Conservation (phyloP, 2,329 filamentous ascomycete species). For the Bipolaris victoriae region DNA sequence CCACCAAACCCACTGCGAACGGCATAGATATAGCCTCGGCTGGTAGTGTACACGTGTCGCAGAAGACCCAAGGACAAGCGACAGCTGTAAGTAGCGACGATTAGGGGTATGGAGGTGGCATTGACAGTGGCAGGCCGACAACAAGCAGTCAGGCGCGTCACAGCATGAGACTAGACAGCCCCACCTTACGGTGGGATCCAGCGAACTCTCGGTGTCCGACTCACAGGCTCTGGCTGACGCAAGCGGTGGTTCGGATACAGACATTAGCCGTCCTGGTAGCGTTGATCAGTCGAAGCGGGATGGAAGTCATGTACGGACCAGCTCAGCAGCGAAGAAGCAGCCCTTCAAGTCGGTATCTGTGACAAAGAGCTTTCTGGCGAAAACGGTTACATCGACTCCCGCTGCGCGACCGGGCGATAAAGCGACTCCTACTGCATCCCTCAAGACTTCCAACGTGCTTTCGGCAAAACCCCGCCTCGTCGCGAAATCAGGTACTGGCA, state of each 20-base stretch:
- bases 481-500: slow-evolving; percentile 71
- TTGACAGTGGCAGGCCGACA: slow-evolving; percentile 28
- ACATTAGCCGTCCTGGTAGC: slow-evolving; percentile 66
- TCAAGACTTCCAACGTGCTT: slow-evolving; percentile 57
- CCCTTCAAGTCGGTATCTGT: slow-evolving; percentile 85
- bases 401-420: slow-evolving; percentile 62
- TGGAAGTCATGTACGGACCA: slow-evolving; percentile 64
- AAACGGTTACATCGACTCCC: slow-evolving; percentile 63
- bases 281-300: slow-evolving; percentile 61
- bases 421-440: slow-evolving; percentile 50
- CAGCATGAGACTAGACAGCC: slow-evolving; percentile 29
- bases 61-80: slow-evolving; percentile 23
- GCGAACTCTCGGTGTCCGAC: slow-evolving; percentile 42
- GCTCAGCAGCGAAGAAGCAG: slow-evolving; percentile 70
- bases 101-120: neutral
- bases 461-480: slow-evolving; percentile 73
- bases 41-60: slow-evolving; percentile 25
- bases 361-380: slow-evolving; percentile 84
- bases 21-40: slow-evolving; percentile 26
- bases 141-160: slow-evolving; percentile 18
- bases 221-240: slow-evolving; percentile 65
- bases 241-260: slow-evolving; percentile 78
- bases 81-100: slow-evolving; percentile 31
- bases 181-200: slow-evolving; percentile 47
- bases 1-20: slow-evolving; percentile 45